Evolutionary conservation across 1,284 basidiomycete genomes (phyloP).

Genomic region (Porodaedalea pini): DNA sequence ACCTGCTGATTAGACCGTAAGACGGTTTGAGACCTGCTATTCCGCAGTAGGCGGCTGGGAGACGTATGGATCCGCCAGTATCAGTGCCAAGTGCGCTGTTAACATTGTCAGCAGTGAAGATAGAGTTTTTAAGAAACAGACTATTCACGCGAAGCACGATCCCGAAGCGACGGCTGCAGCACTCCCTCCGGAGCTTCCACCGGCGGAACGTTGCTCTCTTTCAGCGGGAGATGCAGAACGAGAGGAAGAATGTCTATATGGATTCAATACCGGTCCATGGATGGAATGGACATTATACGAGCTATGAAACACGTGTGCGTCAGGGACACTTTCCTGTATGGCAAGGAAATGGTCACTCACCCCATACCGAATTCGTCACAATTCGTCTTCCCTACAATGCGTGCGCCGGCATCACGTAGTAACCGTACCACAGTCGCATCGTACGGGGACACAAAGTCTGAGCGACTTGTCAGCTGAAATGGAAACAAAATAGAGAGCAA

Average conservation of each 20-base stretch:
- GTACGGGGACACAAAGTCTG: conserved; percentile 74
- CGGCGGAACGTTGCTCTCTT: conserved; percentile 61
- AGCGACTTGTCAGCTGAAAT: not conserved
- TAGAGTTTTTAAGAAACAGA: not conserved
- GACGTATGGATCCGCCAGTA: conserved; percentile 90
- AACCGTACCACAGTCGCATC: conserved; percentile 82
- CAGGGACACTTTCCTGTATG: not conserved
- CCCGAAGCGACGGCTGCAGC: conserved; percentile 79
- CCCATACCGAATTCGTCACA: conserved; percentile 99
- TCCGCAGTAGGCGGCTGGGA: conserved; percentile 94
- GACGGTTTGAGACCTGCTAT: conserved; percentile 92
- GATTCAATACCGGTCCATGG: conserved; percentile 80
- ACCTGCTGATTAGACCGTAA: conserved; percentile 89
- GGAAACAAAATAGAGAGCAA: not conserved
- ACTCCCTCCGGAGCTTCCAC: conserved; percentile 82
- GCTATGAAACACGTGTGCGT: conserved; percentile 37
- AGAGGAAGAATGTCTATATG: conserved; percentile 39
- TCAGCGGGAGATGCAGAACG: conserved; percentile 27
- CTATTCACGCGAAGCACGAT: conserved; percentile 72
- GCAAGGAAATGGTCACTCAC: conserved; percentile 39
- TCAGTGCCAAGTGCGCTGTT: conserved; percentile 86
- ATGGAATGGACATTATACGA: conserved; percentile 70
- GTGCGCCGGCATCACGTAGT: conserved; percentile 63
- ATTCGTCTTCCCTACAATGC: conserved; percentile 86
- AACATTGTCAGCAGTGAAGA: not conserved